These are phyloP conservation scores for Fraxinus cuspidata DNA, from an alignment of 257 asterid genomes.

Conservation along the genomic window DNA sequence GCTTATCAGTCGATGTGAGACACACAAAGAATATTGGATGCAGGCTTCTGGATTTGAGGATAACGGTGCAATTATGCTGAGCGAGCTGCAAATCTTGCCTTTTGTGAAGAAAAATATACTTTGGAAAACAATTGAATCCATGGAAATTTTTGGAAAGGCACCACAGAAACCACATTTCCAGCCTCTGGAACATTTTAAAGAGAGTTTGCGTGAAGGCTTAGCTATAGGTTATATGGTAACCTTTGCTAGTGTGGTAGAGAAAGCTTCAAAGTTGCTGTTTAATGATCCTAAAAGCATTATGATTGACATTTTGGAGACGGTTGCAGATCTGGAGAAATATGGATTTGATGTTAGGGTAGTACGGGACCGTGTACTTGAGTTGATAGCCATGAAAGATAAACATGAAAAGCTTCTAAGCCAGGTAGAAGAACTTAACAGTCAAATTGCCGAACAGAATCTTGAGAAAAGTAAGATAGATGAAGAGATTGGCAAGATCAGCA, in stretches of 20 bases:
- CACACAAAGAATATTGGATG: background rate
- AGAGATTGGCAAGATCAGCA: conserved; percentile 45
- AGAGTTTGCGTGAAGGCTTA: conserved; percentile 70
- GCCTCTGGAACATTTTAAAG: conserved; percentile 52
- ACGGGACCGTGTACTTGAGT: conserved; percentile 33
- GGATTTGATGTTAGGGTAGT: conserved; percentile 61
- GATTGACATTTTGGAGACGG: conserved; percentile 54
- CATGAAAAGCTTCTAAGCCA: conserved; percentile 38
- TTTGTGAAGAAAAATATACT: conserved; percentile 56
- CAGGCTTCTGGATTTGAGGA: background rate
- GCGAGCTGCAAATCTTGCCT: conserved; percentile 50
- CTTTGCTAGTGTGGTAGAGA: conserved; percentile 58
- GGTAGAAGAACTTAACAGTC: conserved; percentile 27
- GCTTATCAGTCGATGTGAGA: background rate
- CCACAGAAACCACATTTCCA: conserved; percentile 86
- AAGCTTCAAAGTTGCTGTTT: conserved; percentile 41
- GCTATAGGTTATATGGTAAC: conserved; percentile 82
- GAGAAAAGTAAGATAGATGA: conserved; percentile 36
- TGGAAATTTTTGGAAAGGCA: conserved; percentile 61
- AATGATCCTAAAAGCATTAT: conserved; percentile 43
- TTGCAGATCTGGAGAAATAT: conserved; percentile 56
- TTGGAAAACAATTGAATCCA: conserved; percentile 68
- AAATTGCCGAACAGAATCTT: conserved; percentile 28
- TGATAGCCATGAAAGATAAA: conserved; percentile 38
- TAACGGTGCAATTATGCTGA: conserved; percentile 5